Conservation (phyloP, 345 rosid genomes). For the Erucastrum elatum region DNA sequence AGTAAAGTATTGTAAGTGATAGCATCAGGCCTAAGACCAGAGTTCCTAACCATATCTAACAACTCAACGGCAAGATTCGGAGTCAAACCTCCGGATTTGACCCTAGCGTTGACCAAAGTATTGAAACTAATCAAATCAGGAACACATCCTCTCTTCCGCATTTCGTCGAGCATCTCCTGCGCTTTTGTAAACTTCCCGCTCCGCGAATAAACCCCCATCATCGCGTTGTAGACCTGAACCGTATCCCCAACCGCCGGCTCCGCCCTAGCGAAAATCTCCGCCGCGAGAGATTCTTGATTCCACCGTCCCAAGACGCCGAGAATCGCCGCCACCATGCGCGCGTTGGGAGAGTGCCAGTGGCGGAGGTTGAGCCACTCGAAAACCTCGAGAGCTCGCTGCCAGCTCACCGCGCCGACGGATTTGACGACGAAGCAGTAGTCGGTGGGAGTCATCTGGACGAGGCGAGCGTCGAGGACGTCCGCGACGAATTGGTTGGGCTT, state of each 20-base stretch:
- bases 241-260: constrained; percentile 61
- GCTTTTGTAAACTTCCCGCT: constrained; percentile 64
- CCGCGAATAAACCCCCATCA: constrained; percentile 94
- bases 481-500: constrained; percentile 68
- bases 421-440: constrained; percentile 88
- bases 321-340: constrained; percentile 84
- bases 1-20: constrained; percentile 91
- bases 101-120: constrained; percentile 83
- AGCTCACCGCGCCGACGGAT: constrained; percentile 72
- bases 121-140: constrained; percentile 97
- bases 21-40: constrained; percentile 82
- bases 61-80: constrained; percentile 65
- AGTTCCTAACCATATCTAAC: constrained; percentile 68
- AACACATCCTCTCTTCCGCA: constrained; percentile 76
- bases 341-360: constrained; percentile 77
- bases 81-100: constrained; percentile 58
- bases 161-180: constrained; percentile 67
- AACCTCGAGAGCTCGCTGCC: constrained; percentile 94
- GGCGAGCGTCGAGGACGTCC: constrained; percentile 68
- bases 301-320: constrained; percentile 84
- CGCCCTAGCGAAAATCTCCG: constrained; percentile 68
- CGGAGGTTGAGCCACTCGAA: constrained; percentile 92
- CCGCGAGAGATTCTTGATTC: constrained; percentile 72
- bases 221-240: constrained; percentile 90
- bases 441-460: constrained; percentile 88